Evolutionary conservation across 768 basidiomycete species (phyloP).

Genomic region (Serendipita sp.): DNA sequence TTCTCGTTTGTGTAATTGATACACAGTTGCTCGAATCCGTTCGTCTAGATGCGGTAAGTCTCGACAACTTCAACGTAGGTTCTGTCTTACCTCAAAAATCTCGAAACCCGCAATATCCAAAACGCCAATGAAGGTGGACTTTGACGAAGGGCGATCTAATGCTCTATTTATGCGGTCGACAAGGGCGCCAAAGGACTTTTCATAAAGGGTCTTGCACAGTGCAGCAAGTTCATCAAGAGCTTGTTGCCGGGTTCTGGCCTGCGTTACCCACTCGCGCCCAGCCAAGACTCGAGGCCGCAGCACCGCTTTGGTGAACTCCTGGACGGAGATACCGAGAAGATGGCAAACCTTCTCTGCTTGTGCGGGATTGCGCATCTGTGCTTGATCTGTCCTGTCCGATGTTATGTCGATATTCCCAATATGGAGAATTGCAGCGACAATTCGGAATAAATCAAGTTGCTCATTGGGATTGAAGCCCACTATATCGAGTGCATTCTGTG

Average conservation of each 20-base stretch:
- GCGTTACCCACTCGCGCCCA: constrained; percentile 92
- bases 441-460: constrained; percentile 85
- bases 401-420: constrained; percentile 85
- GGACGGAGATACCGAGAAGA: constrained; percentile 71
- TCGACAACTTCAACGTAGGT: not conserved
- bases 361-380: constrained; percentile 58
- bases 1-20: constrained; percentile 99
- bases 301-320: constrained; percentile 79
- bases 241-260: constrained; percentile 80
- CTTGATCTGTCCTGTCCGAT: constrained; percentile 64
- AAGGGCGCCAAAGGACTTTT: constrained; percentile 86
- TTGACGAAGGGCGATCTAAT: constrained; percentile 80
- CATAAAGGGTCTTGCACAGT: constrained; percentile 89
- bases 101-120: constrained; percentile 99
- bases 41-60: constrained; percentile 29
- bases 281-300: constrained; percentile 83
- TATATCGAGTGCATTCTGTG: constrained; percentile 63
- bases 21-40: constrained; percentile 91
- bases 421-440: constrained; percentile 86
- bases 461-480: constrained; percentile 78
- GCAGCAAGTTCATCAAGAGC: constrained; percentile 84
- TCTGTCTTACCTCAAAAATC: constrained; percentile 32
- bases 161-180: constrained; percentile 93
- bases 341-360: constrained; percentile 73
- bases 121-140: constrained; percentile 92